Percentiles rank a stretch among this genome's conserved stretches.
Conservation (phyloP, 139 green algal genomes). For the Chlorokybus atmophyticus region DNA sequence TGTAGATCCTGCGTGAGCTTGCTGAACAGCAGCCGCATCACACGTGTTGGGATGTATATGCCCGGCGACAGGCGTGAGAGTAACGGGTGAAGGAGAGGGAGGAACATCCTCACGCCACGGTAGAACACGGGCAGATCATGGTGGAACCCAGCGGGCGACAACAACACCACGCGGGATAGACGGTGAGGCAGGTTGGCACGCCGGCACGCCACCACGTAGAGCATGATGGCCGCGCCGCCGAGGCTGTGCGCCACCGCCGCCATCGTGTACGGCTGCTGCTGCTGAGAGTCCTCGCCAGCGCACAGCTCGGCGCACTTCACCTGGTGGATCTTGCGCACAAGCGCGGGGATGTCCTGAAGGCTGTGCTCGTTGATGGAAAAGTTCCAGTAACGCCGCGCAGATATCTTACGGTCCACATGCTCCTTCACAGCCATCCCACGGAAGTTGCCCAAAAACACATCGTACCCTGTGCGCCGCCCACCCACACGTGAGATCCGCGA, state of each 20-base stretch:
- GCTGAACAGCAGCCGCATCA: constrained; percentile 32
- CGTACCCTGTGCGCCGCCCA: constrained; percentile 62
- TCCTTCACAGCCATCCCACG: constrained; percentile 41
- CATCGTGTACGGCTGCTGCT: constrained; percentile 47
- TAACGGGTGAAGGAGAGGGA: constrained; percentile 19
- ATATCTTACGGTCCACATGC: constrained; percentile 36
- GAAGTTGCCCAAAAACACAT: constrained; percentile 86
- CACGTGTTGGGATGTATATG: constrained; percentile 53
- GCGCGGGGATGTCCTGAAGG: constrained; percentile 22
- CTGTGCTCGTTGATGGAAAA: constrained; percentile 65
- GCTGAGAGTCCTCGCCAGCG: no score
- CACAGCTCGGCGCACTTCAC: constrained; percentile 68
- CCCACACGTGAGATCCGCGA: no score
- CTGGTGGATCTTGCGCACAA: constrained; percentile 65
- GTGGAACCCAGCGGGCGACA: constrained; percentile 43
- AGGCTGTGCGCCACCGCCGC: constrained; percentile 50
- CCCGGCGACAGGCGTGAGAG: constrained; percentile 11
- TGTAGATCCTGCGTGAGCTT: constrained; percentile 32
- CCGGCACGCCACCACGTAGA: constrained; percentile 33
- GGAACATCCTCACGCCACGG: background rate
- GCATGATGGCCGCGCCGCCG: constrained; percentile 49
- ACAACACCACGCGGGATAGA: constrained; percentile 34
- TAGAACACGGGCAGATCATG: constrained; percentile 19
- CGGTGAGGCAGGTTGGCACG: constrained; percentile 20
- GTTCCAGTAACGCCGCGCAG: constrained; percentile 52